Evolutionary conservation across 805 yeast species (phyloP).

Genomic region (Sporopachydermia lactativora): DNA sequence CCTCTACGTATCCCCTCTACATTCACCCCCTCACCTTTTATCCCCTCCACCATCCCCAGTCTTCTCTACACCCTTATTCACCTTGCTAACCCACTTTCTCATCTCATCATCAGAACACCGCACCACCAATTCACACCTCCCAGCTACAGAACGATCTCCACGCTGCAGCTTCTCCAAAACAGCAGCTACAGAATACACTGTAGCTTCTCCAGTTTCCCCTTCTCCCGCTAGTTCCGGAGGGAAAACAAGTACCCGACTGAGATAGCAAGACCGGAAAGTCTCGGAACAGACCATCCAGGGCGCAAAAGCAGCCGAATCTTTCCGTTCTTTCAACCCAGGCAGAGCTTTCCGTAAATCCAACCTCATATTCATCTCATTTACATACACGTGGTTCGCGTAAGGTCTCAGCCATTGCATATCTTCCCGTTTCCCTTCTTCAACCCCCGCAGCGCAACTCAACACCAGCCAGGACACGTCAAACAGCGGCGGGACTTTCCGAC

Average conservation of each 20-base stretch:
- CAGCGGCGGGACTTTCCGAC: not conserved
- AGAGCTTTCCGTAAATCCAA: not conserved
- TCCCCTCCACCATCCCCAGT: too few relatives aligned
- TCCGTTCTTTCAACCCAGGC: too few relatives aligned
- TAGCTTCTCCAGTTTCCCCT: not conserved
- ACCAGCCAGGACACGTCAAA: not conserved
- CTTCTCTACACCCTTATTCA: too few relatives aligned
- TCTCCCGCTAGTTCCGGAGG: not conserved
- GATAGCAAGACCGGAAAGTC: not conserved
- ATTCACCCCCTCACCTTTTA: too few relatives aligned
- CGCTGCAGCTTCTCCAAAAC: not conserved
- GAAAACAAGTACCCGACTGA: not conserved
- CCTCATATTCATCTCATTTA: conserved; percentile 1
- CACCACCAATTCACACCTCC: not conserved
- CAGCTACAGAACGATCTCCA: not conserved
- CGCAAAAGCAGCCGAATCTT: not conserved
- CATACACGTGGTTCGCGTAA: not conserved
- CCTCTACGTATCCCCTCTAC: too few relatives aligned
- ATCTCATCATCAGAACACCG: not conserved
- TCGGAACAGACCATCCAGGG: not conserved
- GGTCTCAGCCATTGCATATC: not conserved
- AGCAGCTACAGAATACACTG: not conserved
- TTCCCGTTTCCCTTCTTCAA: not conserved
- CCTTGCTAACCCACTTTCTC: not conserved
- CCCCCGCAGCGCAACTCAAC: too few relatives aligned